Evolutionary conservation across 352 stramenopile genomes (phyloP).

Genomic region (Globisporangium cylindrosporum): DNA sequence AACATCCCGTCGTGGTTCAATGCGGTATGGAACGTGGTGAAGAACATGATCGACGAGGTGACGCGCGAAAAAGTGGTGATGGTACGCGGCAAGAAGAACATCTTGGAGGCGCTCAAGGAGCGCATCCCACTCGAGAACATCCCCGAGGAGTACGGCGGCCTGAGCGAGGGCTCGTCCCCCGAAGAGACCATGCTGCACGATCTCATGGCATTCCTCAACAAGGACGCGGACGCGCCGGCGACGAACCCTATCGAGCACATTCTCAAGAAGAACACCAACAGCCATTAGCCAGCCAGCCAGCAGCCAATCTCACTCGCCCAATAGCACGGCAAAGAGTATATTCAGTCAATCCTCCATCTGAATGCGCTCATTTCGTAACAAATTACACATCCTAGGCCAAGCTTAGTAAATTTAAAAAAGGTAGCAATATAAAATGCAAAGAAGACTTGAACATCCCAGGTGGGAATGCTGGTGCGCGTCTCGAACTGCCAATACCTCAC

Average conservation of each 20-base stretch:
- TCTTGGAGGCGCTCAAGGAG: constrained; percentile 68
- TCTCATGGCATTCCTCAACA: constrained; percentile 75
- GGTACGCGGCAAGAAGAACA: constrained; percentile 80
- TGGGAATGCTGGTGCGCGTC: not conserved
- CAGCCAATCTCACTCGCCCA: not conserved
- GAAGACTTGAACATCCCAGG: not conserved
- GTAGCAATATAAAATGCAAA: constrained; percentile 1
- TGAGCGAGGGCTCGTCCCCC: constrained; percentile 53
- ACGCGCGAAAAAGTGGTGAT: constrained; percentile 94
- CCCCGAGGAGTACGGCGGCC: constrained; percentile 72
- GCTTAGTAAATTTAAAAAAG: constrained; percentile 6
- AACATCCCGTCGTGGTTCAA: constrained; percentile 95
- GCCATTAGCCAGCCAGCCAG: not conserved
- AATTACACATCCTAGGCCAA: not conserved
- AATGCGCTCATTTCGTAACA: not conserved
- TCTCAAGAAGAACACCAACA: constrained; percentile 31
- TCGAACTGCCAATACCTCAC: not conserved
- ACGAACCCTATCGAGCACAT: constrained; percentile 57
- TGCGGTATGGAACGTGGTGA: constrained; percentile 91
- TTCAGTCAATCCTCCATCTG: not conserved
- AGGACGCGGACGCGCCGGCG: constrained; percentile 46
- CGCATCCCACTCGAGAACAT: constrained; percentile 79
- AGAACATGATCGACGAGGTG: constrained; percentile 90
- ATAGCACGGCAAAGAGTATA: not conserved
- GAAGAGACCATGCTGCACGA: constrained; percentile 74